A percentile compares a stretch with the other conserved stretches of the same genome.
These are phyloP conservation scores for Magnolia officinalis DNA, from an alignment of 164 flowering plant genomes.

Conservation along the genomic window DNA sequence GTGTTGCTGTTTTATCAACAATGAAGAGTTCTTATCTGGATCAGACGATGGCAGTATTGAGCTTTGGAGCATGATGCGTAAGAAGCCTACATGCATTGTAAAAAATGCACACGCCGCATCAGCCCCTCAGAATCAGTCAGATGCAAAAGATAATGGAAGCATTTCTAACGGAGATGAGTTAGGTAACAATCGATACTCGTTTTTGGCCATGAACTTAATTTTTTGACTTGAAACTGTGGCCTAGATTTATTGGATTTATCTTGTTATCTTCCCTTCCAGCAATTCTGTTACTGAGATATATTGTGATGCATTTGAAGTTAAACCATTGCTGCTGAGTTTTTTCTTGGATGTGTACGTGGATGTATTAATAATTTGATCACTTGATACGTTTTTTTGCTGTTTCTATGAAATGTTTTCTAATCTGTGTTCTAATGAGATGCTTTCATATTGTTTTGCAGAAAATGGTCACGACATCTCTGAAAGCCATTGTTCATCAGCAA, in stretches of 20 bases:
- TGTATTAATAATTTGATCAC: background rate
- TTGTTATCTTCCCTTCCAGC: background rate
- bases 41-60: constrained; percentile 94
- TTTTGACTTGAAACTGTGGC: background rate
- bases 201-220: background rate
- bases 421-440: background rate
- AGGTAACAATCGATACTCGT: constrained; percentile 35
- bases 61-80: constrained; percentile 63
- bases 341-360: background rate
- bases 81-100: constrained; percentile 78
- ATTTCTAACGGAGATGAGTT: constrained; percentile 34
- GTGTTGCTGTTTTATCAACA: constrained; percentile 68
- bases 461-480: constrained; percentile 29
- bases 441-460: constrained; percentile 31
- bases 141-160: constrained; percentile 21
- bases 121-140: constrained; percentile 12
- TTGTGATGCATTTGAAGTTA: background rate
- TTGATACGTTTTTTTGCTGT: background rate
- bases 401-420: no score
- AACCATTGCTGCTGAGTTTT: background rate
- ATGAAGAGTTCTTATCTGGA: constrained; percentile 87
- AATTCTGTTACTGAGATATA: background rate
- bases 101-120: constrained; percentile 74
- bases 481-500: constrained; percentile 33
- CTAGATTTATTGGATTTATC: background rate